Evolutionary conservation across 495 filamentous ascomycete genomes (phyloP).

Genomic region (Penicillium parvum): DNA sequence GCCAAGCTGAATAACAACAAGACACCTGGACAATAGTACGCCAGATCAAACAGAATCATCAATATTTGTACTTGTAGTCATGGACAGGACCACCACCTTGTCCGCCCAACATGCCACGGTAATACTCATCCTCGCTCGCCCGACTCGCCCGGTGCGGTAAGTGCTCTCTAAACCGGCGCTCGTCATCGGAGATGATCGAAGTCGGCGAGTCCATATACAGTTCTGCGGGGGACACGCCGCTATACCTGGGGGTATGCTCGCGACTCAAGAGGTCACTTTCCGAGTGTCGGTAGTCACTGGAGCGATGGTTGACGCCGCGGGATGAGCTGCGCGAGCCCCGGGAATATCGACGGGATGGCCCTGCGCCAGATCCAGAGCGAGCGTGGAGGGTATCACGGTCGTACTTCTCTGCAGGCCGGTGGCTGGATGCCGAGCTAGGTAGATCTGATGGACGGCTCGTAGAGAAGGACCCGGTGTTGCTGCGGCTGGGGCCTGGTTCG

Average conservation of each 20-base stretch:
- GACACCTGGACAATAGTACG: neutral
- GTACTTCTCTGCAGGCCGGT: conserved; percentile 18
- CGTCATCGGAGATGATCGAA: conserved; percentile 25
- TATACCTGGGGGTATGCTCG: conserved; percentile 19
- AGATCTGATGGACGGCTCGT: conserved; percentile 24
- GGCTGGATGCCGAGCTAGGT: conserved; percentile 4
- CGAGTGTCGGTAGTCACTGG: conserved; percentile 40
- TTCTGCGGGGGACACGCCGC: conserved; percentile 23
- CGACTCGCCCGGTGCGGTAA: conserved; percentile 21
- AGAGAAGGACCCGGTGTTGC: conserved; percentile 28
- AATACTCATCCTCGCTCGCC: conserved; percentile 32
- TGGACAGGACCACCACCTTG: conserved; percentile 30
- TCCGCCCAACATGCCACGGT: conserved; percentile 35
- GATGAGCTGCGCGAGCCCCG: conserved; percentile 35
- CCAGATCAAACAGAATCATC: conserved; percentile 4
- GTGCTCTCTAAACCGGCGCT: conserved; percentile 27
- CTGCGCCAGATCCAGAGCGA: conserved; percentile 22
- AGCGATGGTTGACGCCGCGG: conserved; percentile 23
- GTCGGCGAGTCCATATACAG: conserved; percentile 26
- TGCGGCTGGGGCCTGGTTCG: conserved; percentile 22
- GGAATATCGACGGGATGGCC: conserved; percentile 12
- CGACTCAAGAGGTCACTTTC: conserved; percentile 35
- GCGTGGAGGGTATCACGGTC: conserved; percentile 23
- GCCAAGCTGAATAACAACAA: conserved; percentile 12
- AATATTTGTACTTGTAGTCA: conserved; percentile 36